A percentile compares a stretch with the other conserved stretches of the same genome.
phyloP scores from a whole-genome alignment of 2,329 filamentous ascomycete species.

The Thielaviopsis euricoi region DNA sequence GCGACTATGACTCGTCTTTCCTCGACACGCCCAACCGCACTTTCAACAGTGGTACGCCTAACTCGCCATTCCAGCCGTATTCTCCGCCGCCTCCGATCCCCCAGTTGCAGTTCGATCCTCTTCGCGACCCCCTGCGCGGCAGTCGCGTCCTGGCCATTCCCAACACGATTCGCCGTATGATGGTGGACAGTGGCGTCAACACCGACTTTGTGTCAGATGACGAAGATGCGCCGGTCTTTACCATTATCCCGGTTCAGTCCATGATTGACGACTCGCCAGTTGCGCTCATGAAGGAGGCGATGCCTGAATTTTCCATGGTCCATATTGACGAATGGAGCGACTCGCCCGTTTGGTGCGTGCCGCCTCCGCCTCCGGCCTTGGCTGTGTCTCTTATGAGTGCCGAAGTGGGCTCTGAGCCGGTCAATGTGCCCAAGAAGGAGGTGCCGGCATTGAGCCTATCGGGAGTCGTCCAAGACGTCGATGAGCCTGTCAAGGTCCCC shows the following conservation, averaged over 20 bases:
- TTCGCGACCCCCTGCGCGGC: slow-evolving; percentile 5
- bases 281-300: neutral
- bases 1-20: slow-evolving; percentile 55
- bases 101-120: slow-evolving; percentile 26
- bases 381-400: neutral
- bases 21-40: slow-evolving; percentile 38
- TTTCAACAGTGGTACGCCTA: slow-evolving; percentile 32
- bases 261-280: slow-evolving; percentile 7
- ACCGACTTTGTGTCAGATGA: slow-evolving; percentile 29
- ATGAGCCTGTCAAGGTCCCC: neutral
- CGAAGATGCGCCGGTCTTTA: slow-evolving; percentile 14
- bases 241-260: neutral
- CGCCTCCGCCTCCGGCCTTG: slow-evolving; percentile 1
- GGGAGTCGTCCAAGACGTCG: neutral
- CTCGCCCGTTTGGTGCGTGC: neutral
- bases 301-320: slow-evolving; percentile 1
- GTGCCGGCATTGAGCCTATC: neutral
- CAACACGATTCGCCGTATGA: slow-evolving; percentile 20
- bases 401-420: neutral
- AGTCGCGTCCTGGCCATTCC: slow-evolving; percentile 3
- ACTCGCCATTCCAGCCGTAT: slow-evolving; percentile 25
- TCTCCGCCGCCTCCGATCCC: slow-evolving; percentile 35
- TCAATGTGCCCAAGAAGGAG: neutral
- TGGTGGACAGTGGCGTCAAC: slow-evolving; percentile 45
- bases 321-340: slow-evolving; percentile 3